Evolutionary conservation across 176 grass and related monocot genomes (phyloP), one percentile per base, ranked within the genome.

Genomic region (Musa beccarii): DNA sequence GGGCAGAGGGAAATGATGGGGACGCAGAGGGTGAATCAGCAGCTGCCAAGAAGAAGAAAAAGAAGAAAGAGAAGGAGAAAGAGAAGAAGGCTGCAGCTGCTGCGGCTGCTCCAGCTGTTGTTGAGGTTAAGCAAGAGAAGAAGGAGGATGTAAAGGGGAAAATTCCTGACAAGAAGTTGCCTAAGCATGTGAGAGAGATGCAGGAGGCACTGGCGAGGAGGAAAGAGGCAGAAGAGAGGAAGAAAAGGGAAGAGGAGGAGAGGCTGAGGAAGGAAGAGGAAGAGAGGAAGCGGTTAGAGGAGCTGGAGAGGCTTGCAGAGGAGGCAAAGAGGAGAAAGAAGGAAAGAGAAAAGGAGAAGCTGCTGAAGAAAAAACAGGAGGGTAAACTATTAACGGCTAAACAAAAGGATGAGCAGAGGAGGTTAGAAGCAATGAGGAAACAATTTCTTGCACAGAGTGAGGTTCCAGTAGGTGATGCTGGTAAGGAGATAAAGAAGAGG

Each of bases 51-150:
- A 93, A 91, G 82, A 97, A 93, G 78, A 97, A 97, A 75, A 97
- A 97, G 75, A 97, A 97, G 79, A 97, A 97, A 61, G 94, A 93
- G 34, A 97, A 93, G 70, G 93, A 93, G 80, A 93, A 97, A 81
- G 87, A 97, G 80, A 93, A 93, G 69, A 93, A 93, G 10, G 90
- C 90, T 43, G 81, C 90, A 5, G 89, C 85, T 53, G 89, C 74
- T 6, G 81, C 76, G 2, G 26, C 26, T 4, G 82, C 76, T 56
- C 83, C 81, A 63, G 34, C 75, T 17, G 75, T 61, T 52, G 75
- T 23, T n/a, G 79, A 80, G 72, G 82, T 19, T 65, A 80, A 86
- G 79, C 83, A 84, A 71, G 61, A 72, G 52, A 89, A 34, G 29
- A 43, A 86, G 77, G 79, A 78, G 63, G 90, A 90, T 65, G 63